Conservation (phyloP, 148 eudicot genomes). For the Vaccinium darrowii region DNA sequence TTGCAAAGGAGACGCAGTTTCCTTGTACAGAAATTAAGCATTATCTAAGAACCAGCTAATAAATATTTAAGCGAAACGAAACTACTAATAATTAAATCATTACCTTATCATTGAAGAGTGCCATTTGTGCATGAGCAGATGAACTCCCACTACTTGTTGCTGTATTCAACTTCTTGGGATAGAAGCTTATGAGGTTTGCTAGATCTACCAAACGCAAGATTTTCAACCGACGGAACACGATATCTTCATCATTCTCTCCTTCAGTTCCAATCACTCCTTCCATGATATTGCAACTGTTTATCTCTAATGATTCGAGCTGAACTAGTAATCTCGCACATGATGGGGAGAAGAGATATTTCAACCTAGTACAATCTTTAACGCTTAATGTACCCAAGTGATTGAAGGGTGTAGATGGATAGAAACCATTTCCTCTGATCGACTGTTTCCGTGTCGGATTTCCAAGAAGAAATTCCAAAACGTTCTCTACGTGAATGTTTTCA, state of each 20-base stretch:
- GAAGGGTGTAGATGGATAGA: not conserved
- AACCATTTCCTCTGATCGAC: not conserved
- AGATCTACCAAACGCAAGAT: accelerated
- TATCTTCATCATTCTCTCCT: not conserved
- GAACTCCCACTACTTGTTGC: not conserved
- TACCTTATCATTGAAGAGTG: not conserved
- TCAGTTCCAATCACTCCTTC: not conserved
- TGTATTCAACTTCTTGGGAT: not conserved
- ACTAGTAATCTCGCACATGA: not conserved
- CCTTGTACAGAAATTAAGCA: too few relatives aligned
- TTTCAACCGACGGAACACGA: not conserved
- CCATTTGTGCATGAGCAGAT: not conserved
- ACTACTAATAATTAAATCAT: not conserved
- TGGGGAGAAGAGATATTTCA: not conserved
- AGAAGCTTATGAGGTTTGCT: not conserved
- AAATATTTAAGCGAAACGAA: not conserved
- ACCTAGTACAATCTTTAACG: not conserved
- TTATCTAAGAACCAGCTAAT: too few relatives aligned
- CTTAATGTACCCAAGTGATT: not conserved
- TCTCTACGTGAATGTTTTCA: too few relatives aligned
- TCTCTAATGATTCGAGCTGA: not conserved
- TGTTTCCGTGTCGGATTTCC: not conserved
- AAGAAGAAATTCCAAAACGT: too few relatives aligned
- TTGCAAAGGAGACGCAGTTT: too few relatives aligned
- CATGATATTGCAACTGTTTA: not conserved